These are phyloP conservation scores for Oryza nivara DNA, from an alignment of 176 grass and related monocot species.

Conservation along the genomic window DNA sequence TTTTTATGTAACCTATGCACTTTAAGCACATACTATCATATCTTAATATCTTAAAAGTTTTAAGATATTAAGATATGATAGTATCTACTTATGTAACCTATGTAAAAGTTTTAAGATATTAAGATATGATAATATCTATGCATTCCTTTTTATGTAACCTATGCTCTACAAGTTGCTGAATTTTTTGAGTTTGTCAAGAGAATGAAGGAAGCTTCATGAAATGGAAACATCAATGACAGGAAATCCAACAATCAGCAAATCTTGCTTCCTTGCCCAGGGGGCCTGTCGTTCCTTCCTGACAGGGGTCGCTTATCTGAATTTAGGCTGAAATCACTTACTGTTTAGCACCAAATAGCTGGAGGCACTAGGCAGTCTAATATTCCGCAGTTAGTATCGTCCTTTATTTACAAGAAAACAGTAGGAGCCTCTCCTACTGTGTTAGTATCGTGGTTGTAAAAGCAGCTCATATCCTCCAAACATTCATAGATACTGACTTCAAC, in stretches of 20 bases:
- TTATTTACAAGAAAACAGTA: too few relatives aligned
- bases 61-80: too few relatives aligned
- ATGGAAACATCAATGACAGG: slow-evolving; percentile 4
- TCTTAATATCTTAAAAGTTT: background rate
- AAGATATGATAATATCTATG: too few relatives aligned
- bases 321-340: slow-evolving; percentile 27
- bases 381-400: too few relatives aligned
- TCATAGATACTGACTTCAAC: background rate
- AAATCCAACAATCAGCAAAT: slow-evolving; percentile 30
- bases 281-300: slow-evolving; percentile 29
- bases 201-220: slow-evolving; percentile 46
- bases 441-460: background rate
- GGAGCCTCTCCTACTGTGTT: too few relatives aligned
- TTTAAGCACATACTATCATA: background rate
- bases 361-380: too few relatives aligned
- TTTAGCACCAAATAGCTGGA: background rate
- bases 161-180: slow-evolving; percentile 49
- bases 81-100: too few relatives aligned
- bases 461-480: background rate
- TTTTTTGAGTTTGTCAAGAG: slow-evolving; percentile 68
- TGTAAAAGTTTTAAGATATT: too few relatives aligned
- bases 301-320: slow-evolving; percentile 35
- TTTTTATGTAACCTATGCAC: background rate
- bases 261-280: slow-evolving; percentile 43
- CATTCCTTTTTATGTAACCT: background rate